Evolutionary conservation across 345 rosid species (phyloP), one percentile per base, ranked within the genome.

Genomic region (Euphorbia peplus): DNA sequence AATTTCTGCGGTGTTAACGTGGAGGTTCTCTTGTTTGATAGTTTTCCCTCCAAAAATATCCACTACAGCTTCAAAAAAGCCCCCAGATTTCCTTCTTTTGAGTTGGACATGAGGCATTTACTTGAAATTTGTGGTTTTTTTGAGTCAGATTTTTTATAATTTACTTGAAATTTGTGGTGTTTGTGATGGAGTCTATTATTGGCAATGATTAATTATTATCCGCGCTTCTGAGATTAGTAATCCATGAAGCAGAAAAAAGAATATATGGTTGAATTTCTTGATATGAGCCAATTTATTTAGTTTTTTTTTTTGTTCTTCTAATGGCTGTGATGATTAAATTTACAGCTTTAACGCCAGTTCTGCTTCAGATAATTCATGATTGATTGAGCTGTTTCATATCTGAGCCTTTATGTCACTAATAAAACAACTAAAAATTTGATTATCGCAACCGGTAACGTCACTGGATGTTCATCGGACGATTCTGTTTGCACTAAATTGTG

Each of bases 351-450:
- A 85, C 71, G 96, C 93, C 97, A 88, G 98, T 93, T 90, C 93
- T 93, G 97, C 98, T 88, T 83, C 98, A 73, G 98, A 93, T 59
- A 86, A 82, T 85, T 86, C 93, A 71, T 93, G 98, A 90, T 90
- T 19, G 93, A 87, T 54, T 83, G 77, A 87, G 92, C 92, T 87
- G 96, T 77, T 70, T 62, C 52, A 41, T 51, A 9, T 81, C 95
- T 83, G 92, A 87, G 96, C 89, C 82, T 55, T 19, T 39, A n/a
- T n/a, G n/a, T 0, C 3, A 12, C 12, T 3, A 42, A 42, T 8
- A 1, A 1, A 42, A 42, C 9, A 14, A 54, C 8, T 42, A 1
- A 2, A 7, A 1, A 42, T 42, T 42, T 42, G 47, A 42, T 11
- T 42, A 7, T 12, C 8, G 8, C 2, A 14, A 42, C 12, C 8